Conservation (phyloP, 192 early-diverging fungal species). For the Coemansia sp. region DNA sequence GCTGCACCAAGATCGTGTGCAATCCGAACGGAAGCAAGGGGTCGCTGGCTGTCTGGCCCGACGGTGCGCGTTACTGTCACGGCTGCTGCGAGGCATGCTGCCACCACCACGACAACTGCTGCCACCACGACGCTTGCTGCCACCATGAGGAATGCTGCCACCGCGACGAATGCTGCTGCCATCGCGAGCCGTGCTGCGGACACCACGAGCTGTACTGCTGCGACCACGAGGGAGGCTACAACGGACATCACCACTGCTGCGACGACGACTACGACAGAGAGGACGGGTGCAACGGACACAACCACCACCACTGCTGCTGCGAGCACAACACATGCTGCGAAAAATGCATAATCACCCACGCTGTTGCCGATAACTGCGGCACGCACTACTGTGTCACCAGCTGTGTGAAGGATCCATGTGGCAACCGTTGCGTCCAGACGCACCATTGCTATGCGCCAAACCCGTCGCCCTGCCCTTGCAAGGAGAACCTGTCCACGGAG, state of each 20-base stretch:
- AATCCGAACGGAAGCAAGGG: slow-evolving; percentile 38
- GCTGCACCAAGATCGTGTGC: slow-evolving; percentile 55
- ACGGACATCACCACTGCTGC: slow-evolving; percentile 19
- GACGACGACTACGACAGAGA: slow-evolving; percentile 29
- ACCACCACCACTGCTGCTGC: slow-evolving; percentile 37
- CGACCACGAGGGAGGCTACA: slow-evolving; percentile 31
- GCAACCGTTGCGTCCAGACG: slow-evolving; percentile 50
- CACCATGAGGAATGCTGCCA: not conserved
- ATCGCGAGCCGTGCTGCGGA: slow-evolving; percentile 15
- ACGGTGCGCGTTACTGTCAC: slow-evolving; percentile 38
- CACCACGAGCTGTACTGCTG: slow-evolving; percentile 24
- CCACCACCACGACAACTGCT: slow-evolving; percentile 16
- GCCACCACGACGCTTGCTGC: slow-evolving; percentile 20
- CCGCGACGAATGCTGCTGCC: not conserved
- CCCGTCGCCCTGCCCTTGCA: slow-evolving; percentile 30
- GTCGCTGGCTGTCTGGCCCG: slow-evolving; percentile 33
- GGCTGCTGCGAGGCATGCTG: slow-evolving; percentile 22
- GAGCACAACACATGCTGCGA: slow-evolving; percentile 46
- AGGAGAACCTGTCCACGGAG: slow-evolving; percentile 51
- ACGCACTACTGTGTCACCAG: slow-evolving; percentile 57
- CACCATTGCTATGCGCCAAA: slow-evolving; percentile 54
- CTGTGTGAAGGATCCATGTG: slow-evolving; percentile 55
- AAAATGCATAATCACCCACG: slow-evolving; percentile 42
- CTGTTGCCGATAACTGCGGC: slow-evolving; percentile 48
- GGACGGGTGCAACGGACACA: slow-evolving; percentile 11